Conservation (phyloP, 2,329 filamentous ascomycete genomes). For the Neofusicoccum ribis region DNA sequence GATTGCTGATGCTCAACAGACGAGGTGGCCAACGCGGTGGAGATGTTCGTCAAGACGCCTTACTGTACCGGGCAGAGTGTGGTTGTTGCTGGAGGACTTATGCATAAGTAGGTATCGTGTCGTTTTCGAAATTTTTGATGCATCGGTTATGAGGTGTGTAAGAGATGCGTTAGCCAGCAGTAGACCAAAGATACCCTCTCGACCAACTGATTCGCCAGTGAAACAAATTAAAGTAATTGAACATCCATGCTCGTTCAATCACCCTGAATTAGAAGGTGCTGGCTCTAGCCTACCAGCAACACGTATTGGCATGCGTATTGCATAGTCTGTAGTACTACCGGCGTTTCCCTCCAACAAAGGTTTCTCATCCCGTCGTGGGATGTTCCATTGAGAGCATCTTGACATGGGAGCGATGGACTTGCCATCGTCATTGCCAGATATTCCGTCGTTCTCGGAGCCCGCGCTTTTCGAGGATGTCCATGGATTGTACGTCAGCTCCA, state of each 20-base stretch:
- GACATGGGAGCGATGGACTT: neutral
- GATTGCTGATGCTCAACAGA: neutral
- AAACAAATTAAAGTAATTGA: too few species aligned
- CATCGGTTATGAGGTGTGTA: too few species aligned
- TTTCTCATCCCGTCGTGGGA: too few species aligned
- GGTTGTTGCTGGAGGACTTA: conserved; percentile 29
- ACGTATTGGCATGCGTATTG: neutral
- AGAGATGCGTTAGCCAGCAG: neutral
- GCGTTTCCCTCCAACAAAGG: too few species aligned
- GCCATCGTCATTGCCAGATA: neutral
- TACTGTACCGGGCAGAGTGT: conserved; percentile 31
- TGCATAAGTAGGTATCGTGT: conserved; percentile 25
- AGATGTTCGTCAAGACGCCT: conserved; percentile 29
- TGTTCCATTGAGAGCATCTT: neutral
- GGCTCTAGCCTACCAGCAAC: neutral
- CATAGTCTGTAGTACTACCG: too few species aligned
- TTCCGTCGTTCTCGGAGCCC: too few species aligned
- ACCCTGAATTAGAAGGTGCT: neutral
- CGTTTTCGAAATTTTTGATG: neutral
- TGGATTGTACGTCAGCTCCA: conserved; percentile 5
- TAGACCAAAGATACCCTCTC: neutral
- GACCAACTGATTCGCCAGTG: neutral
- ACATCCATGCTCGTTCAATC: neutral
- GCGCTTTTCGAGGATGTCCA: neutral
- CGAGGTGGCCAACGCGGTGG: conserved; percentile 28